Evolutionary conservation across 2,329 filamentous ascomycete species (phyloP).

Genomic region (Shiraia bambusicola): DNA sequence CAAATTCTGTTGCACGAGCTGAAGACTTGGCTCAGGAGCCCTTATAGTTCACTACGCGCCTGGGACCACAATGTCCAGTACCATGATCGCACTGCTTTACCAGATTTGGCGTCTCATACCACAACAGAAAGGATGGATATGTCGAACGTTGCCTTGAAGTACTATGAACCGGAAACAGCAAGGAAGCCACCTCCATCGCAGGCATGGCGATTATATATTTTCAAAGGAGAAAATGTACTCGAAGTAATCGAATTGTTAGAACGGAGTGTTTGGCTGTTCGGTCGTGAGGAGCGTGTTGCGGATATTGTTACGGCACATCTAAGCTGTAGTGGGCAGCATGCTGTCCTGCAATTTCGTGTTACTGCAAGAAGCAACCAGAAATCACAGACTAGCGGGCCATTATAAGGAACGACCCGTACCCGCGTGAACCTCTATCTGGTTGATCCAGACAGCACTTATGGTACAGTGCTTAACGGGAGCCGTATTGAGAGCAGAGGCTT

Average conservation of each 20-base stretch:
- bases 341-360: too few relatives aligned
- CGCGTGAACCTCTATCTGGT: constrained; percentile 73
- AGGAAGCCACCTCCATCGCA: constrained; percentile 75
- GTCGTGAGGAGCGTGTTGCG: constrained; percentile 73
- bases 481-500: constrained; percentile 71
- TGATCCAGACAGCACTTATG: constrained; percentile 86
- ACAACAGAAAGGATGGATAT: too few relatives aligned
- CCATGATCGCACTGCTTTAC: too few relatives aligned
- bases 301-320: constrained; percentile 82
- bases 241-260: constrained; percentile 73
- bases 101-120: too few relatives aligned
- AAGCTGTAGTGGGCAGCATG: constrained; percentile 90
- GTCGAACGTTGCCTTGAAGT: too few relatives aligned
- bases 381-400: constrained; percentile 78
- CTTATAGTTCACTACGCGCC: constrained; percentile 67
- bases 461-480: constrained; percentile 75
- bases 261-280: constrained; percentile 84
- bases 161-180: constrained; percentile 81
- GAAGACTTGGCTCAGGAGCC: constrained; percentile 78
- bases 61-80: constrained; percentile 87
- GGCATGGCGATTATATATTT: constrained; percentile 83
- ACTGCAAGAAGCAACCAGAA: too few relatives aligned
- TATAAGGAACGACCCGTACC: background rate
- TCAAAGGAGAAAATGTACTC: constrained; percentile 74
- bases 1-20: constrained; percentile 82